These are phyloP conservation scores for Penicillium samsonianum DNA, from an alignment of 495 filamentous ascomycete genomes.

Conservation along the genomic window DNA sequence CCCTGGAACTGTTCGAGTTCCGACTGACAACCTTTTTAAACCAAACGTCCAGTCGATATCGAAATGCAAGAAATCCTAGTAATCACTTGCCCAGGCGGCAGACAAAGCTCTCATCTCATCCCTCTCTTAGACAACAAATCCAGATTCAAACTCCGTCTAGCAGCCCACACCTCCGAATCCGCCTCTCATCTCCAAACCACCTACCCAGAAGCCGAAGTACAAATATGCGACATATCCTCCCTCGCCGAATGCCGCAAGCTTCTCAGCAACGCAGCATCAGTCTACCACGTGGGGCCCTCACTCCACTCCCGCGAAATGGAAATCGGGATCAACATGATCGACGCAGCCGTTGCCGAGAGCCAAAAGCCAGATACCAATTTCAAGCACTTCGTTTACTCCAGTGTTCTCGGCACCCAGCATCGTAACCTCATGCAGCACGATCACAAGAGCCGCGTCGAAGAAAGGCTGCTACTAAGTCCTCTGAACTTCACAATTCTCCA, in stretches of 20 bases:
- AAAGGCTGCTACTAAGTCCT: conserved; percentile 28
- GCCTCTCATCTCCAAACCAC: conserved; percentile 15
- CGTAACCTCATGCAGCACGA: conserved; percentile 39
- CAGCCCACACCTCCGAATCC: conserved; percentile 19
- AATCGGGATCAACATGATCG: conserved; percentile 22
- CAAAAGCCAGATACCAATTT: conserved; percentile 8
- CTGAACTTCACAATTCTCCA: conserved; percentile 38
- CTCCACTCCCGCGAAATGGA: conserved; percentile 33
- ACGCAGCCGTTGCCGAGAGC: conserved; percentile 27
- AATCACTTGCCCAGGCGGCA: not conserved
- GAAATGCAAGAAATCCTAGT: not conserved
- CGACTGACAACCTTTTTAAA: no score
- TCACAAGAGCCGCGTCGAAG: conserved; percentile 37
- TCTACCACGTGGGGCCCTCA: conserved; percentile 18
- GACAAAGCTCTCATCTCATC: conserved; percentile 27
- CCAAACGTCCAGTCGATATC: not conserved
- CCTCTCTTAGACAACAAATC: conserved; percentile 30
- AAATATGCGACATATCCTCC: conserved; percentile 26
- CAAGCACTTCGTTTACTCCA: conserved; percentile 33
- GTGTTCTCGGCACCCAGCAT: conserved; percentile 32
- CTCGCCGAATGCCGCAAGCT: conserved; percentile 20
- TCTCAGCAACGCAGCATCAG: conserved; percentile 22
- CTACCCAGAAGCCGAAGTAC: conserved; percentile 30
- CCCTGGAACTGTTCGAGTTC: no score
- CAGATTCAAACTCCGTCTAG: conserved; percentile 29